These are phyloP conservation scores for Cicer arietinum DNA, from an alignment of 306 rosid genomes.

Conservation along the genomic window DNA sequence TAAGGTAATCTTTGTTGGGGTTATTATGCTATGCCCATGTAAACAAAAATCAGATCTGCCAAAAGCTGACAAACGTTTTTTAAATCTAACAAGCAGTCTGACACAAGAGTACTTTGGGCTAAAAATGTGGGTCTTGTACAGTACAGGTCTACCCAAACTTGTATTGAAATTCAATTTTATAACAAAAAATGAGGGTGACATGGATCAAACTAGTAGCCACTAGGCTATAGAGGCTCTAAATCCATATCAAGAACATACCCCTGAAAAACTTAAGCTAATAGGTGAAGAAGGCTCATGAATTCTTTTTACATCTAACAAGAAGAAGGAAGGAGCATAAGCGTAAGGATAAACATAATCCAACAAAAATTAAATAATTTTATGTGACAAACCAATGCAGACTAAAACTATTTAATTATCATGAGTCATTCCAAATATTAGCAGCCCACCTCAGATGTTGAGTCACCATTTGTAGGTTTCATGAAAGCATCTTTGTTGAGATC, in stretches of 20 bases:
- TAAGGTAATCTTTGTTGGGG: neutral
- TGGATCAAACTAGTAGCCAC: neutral
- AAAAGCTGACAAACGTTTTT: neutral
- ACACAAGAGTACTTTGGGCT: neutral
- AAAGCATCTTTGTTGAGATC: slow-evolving; percentile 84
- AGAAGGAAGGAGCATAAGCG: neutral
- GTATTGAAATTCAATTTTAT: neutral
- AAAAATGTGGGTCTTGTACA: neutral
- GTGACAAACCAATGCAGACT: neutral
- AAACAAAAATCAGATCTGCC: neutral
- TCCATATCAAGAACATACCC: neutral
- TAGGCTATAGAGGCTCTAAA: neutral
- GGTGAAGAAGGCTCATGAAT: neutral
- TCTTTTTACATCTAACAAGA: slow-evolving; percentile 18
- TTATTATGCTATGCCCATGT: neutral
- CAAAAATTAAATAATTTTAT: slow-evolving; percentile 17
- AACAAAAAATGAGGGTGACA: neutral
- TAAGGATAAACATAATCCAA: neutral
- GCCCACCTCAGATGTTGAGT: slow-evolving; percentile 93
- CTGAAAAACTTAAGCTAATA: slow-evolving; percentile 1
- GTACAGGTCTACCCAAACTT: neutral
- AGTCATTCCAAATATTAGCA: slow-evolving; percentile 2
- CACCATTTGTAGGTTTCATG: slow-evolving; percentile 74
- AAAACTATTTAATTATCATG: slow-evolving; percentile 10
- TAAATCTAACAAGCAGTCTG: neutral